phyloP scores from a whole-genome alignment of 768 basidiomycete species.

The Amanita pseudoporphyria region DNA sequence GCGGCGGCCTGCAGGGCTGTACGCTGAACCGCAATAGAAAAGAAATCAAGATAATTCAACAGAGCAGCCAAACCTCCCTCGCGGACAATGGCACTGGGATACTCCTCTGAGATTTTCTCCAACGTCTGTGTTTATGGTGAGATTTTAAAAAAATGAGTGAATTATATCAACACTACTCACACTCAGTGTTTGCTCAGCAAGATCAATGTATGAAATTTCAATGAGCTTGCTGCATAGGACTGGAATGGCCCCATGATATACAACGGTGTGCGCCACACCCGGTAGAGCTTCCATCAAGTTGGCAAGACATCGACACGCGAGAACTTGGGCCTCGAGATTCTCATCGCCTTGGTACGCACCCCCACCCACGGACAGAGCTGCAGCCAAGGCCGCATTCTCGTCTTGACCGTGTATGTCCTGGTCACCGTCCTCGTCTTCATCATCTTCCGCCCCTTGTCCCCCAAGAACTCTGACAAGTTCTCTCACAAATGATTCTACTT shows the following conservation, averaged over 20 bases:
- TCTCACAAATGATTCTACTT: constrained; percentile 83
- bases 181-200: constrained; percentile 96
- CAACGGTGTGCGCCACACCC: constrained; percentile 93
- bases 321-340: constrained; percentile 87
- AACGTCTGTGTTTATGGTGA: constrained; percentile 55
- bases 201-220: constrained; percentile 96
- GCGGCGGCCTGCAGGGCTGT: constrained; percentile 95
- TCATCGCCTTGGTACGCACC: constrained; percentile 68
- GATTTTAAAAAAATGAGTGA: constrained; percentile 8
- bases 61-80: constrained; percentile 92
- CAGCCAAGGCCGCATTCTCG: constrained; percentile 84
- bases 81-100: constrained; percentile 89
- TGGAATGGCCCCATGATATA: constrained; percentile 97
- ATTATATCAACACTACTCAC: constrained; percentile 43
- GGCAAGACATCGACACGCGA: constrained; percentile 93
- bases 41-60: constrained; percentile 95
- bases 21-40: constrained; percentile 94
- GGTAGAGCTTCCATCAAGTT: constrained; percentile 99
- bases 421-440: constrained; percentile 65
- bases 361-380: constrained; percentile 76
- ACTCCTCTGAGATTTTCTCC: constrained; percentile 98
- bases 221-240: constrained; percentile 95
- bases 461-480: constrained; percentile 90
- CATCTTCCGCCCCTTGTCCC: constrained; percentile 59
- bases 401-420: constrained; percentile 59